Conservation (phyloP, 352 stramenopile species). For the Globisporangium cylindrosporum region DNA sequence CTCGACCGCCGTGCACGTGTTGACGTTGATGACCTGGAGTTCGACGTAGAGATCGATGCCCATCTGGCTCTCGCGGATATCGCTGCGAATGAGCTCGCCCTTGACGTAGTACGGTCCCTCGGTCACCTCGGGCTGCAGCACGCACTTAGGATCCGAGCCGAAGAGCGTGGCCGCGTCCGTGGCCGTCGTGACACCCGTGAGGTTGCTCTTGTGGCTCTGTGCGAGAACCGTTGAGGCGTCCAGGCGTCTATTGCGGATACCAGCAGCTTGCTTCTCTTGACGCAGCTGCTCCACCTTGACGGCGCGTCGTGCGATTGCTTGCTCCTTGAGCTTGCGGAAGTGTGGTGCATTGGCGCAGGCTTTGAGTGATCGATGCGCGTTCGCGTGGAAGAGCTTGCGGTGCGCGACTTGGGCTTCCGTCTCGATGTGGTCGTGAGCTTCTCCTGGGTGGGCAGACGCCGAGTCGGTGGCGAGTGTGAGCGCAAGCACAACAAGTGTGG, state of each 20-base stretch:
- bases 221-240: not conserved
- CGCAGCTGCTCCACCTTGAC: slow-evolving; percentile 9
- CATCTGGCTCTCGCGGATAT: slow-evolving; percentile 13
- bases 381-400: slow-evolving; percentile 11
- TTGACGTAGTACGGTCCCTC: slow-evolving; percentile 17
- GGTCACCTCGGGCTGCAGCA: slow-evolving; percentile 14
- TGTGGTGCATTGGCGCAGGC: slow-evolving; percentile 5
- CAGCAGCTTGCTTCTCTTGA: not conserved
- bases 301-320: slow-evolving; percentile 1
- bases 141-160: slow-evolving; percentile 5
- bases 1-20: slow-evolving; percentile 12
- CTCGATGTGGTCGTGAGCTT: not conserved
- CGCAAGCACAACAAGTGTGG: not conserved
- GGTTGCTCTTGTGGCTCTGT: not conserved
- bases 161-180: slow-evolving; percentile 8
- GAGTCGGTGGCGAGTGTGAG: not conserved
- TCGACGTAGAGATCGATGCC: slow-evolving; percentile 11
- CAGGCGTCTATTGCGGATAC: not conserved
- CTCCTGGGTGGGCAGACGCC: slow-evolving; percentile 5
- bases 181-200: not conserved
- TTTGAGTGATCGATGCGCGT: slow-evolving; percentile 14
- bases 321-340: slow-evolving; percentile 12
- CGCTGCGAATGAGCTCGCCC: slow-evolving; percentile 12
- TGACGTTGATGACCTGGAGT: slow-evolving; percentile 19
- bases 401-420: not conserved